Percentiles rank a stretch among this genome's conserved stretches.
Evolutionary conservation across 495 filamentous ascomycete genomes (phyloP).

Genomic region (Neurospora sp.): DNA sequence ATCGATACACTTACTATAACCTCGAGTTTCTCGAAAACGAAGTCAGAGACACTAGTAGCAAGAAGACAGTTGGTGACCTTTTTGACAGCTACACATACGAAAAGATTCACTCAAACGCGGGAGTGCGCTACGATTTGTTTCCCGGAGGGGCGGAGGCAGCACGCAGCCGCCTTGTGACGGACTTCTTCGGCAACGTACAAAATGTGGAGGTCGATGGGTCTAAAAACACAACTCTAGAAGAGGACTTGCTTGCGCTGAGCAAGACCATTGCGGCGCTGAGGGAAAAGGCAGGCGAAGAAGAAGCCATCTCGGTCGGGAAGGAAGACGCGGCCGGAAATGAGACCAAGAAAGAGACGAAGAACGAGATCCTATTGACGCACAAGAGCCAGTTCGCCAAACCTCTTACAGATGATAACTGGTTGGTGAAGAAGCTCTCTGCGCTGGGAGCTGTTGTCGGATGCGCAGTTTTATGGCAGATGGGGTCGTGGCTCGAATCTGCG

Average conservation of each 20-base stretch:
- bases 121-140: slow-evolving; percentile 91
- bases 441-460: slow-evolving; percentile 55
- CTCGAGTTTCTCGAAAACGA: slow-evolving; percentile 92
- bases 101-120: slow-evolving; percentile 87
- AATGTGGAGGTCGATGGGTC: slow-evolving; percentile 77
- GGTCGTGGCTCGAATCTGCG: slow-evolving; percentile 38
- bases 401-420: slow-evolving; percentile 55
- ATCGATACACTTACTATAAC: slow-evolving; percentile 97
- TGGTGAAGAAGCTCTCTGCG: slow-evolving; percentile 60
- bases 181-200: slow-evolving; percentile 98
- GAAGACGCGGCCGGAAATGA: slow-evolving; percentile 20
- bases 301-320: slow-evolving; percentile 18
- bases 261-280: slow-evolving; percentile 52
- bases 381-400: slow-evolving; percentile 46
- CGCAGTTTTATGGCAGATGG: slow-evolving; percentile 56
- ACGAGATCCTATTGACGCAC: slow-evolving; percentile 11
- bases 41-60: slow-evolving; percentile 69
- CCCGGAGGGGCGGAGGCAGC: slow-evolving; percentile 63
- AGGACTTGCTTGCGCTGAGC: slow-evolving; percentile 59
- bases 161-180: slow-evolving; percentile 69
- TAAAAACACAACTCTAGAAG: slow-evolving; percentile 50
- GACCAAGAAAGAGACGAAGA: slow-evolving; percentile 26
- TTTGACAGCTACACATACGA: slow-evolving; percentile 92
- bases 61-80: slow-evolving; percentile 81
- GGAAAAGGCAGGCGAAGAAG: slow-evolving; percentile 38